Base-by-base conservation (phyloP, 2,329 filamentous ascomycete species). In the Beauveria rudraprayagi region DNA sequence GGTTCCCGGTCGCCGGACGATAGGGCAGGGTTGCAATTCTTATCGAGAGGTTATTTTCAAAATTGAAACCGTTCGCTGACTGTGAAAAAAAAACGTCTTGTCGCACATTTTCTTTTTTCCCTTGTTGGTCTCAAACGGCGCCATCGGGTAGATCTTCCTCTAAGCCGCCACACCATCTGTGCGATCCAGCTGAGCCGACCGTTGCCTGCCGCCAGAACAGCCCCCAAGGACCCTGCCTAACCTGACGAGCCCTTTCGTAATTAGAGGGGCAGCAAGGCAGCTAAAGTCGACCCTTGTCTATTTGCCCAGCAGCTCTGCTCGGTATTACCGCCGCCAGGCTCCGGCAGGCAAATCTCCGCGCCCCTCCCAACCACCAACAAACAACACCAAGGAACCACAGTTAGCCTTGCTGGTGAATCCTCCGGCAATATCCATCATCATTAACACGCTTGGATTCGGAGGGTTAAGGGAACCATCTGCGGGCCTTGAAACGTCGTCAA, bases 331-430 rank as follows among this genome's bases (percentile, higher is more conserved):
- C 9, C 47, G 28, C 14, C 26, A 19, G 26, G 5, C 22, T n/a
- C 52, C 52, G 52, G 52, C 52, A 55, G 52, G 52, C 52, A 55
- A 55, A 55, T 44, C 40, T 55, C 52, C 8, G 40, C 14, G 52
- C 52, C 52, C 52, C 52, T 55, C 52, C 52, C 52, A 55, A 55
- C 37, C 52, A n/a, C 24, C 52, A 44, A 24, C 52, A 55, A 55
- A 55, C 37, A 43, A 55, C 52, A 54, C 40, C 40, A 55, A 43
- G 40, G 52, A 43, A 44, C 52, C 52, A 55, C 52, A 55, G 52
- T 55, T 55, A 55, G 52, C 52, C 52, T 55, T 26, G 16, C 8
- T 30, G 14, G 16, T 55, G 24, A 24, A 19, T 19, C 16, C 17
- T 30, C 52, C 37, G 52, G 52, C 37, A 28, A 54, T 44, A 37